Base-by-base conservation (phyloP, 352 stramenopile species). In the Globisporangium uncinulatum region DNA sequence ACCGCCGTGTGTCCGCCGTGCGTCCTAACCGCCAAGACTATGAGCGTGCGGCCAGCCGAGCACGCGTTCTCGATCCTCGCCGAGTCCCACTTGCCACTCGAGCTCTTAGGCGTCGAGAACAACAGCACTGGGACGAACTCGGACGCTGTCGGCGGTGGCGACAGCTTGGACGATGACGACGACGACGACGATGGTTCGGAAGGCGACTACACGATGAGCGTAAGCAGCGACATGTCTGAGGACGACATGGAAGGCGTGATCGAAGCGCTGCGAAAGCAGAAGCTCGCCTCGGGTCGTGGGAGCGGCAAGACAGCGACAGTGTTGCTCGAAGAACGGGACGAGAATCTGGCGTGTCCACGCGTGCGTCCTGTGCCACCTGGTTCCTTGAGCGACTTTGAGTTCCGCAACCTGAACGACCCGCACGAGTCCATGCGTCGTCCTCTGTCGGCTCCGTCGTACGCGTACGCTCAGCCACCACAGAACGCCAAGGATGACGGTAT, bases 181-280 rank as follows among this genome's bases (percentile, higher is more conserved):
- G 24, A 44, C 48, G 48, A 62, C n/a, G 48, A 56, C 56, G 57
- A 44, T 29, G 58, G 59, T 20, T 64, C 51, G 41, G 58, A 64
- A 17, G 56, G 42, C 42, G 42, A 49, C 4, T 62, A 57, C 56
- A 51, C 21, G 9, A 43, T 57, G n/a, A 62, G 56, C 24, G 56
- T 62, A 13, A 53, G 56, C 57, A 62, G 58, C 20, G 46, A 36
- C 17, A 59, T 64, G 58, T 59, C 58, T 4, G 58, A 64, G 39
- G 51, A 59, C 44, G 58, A 59, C 8, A 48, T 64, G n/a, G 58
- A 64, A 24, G 46, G 31, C 36, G 54, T 54, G 51, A 64, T 64
- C 44, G 58, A 64, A 15, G 51, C 52, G 3, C 59, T 64, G 51
- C 53, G 54, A 48, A 51, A 51, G 29, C 46, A 56, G 20, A 62